Percentiles rank a stretch among this genome's conserved stretches.
These are phyloP conservation scores for Arthrobotrys pseudoclavata DNA, from an alignment of 2,329 filamentous ascomycete genomes.

Conservation along the genomic window DNA sequence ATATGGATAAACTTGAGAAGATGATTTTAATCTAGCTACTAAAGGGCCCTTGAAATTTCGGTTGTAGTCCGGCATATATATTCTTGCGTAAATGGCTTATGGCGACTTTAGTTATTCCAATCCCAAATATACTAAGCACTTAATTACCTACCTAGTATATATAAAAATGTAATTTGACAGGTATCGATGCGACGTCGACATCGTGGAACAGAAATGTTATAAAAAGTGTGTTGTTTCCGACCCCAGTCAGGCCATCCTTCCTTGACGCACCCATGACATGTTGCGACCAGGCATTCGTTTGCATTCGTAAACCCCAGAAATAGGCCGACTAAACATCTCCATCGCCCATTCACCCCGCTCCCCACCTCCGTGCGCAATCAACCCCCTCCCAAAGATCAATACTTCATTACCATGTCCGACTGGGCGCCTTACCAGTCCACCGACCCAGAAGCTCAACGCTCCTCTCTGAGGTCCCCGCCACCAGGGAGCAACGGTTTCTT, in stretches of 20 bases:
- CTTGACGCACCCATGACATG: slow-evolving; percentile 53
- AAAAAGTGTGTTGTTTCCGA: slow-evolving; percentile 33
- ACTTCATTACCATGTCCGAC: slow-evolving; percentile 70
- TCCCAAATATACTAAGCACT: too few relatives aligned
- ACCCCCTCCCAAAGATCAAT: not conserved
- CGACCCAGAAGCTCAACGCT: slow-evolving; percentile 83
- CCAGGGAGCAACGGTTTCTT: slow-evolving; percentile 56
- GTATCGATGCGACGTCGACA: too few relatives aligned
- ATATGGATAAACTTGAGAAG: too few relatives aligned
- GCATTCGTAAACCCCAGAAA: slow-evolving; percentile 46
- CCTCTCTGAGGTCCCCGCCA: slow-evolving; percentile 50
- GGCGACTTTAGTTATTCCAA: too few relatives aligned
- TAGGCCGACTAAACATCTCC: slow-evolving; percentile 26
- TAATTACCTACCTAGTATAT: too few relatives aligned
- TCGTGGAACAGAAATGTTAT: slow-evolving; percentile 10
- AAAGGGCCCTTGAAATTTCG: too few relatives aligned
- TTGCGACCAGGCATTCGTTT: slow-evolving; percentile 28
- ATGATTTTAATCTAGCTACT: too few relatives aligned
- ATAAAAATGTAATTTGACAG: too few relatives aligned
- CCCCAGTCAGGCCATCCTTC: slow-evolving; percentile 5
- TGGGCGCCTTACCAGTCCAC: slow-evolving; percentile 98
- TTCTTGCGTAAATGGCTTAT: too few relatives aligned
- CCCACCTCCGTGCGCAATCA: slow-evolving; percentile 30
- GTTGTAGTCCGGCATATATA: too few relatives aligned
- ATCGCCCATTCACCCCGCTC: slow-evolving; percentile 33